Evolutionary conservation across 495 filamentous ascomycete species (phyloP).

Genomic region (Talaromyces liani): DNA sequence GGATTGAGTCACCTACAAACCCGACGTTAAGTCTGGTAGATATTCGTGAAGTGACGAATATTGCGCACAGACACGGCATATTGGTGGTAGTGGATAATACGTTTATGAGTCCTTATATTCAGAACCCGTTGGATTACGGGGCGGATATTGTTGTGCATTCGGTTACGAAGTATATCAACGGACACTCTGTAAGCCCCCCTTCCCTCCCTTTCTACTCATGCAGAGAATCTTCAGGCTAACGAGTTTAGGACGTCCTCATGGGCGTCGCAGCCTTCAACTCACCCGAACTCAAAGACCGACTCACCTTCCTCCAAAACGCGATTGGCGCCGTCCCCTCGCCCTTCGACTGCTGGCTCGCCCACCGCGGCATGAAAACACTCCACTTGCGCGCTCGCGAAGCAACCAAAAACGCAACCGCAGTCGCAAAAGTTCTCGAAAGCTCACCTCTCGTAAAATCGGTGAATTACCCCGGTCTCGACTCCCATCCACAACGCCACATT

Average conservation of each 20-base stretch:
- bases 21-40: conserved; percentile 88
- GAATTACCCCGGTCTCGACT: conserved; percentile 88
- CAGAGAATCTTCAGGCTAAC: conserved; percentile 13
- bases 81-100: conserved; percentile 98
- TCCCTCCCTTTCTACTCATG: neutral
- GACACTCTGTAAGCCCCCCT: conserved; percentile 57
- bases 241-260: conserved; percentile 89
- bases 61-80: conserved; percentile 83
- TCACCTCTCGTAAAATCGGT: conserved; percentile 80
- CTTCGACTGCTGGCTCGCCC: conserved; percentile 99
- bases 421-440: conserved; percentile 68
- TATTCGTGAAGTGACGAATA: conserved; percentile 72
- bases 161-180: conserved; percentile 99
- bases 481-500: conserved; percentile 79
- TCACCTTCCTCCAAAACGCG: conserved; percentile 92
- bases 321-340: conserved; percentile 90
- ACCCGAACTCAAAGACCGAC: conserved; percentile 62
- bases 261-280: conserved; percentile 94
- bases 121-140: conserved; percentile 91
- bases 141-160: conserved; percentile 98
- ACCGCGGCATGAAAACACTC: conserved; percentile 93
- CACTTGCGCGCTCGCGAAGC: conserved; percentile 87
- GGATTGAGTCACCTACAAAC: conserved; percentile 95
- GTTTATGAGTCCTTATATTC: conserved; percentile 90
- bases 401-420: conserved; percentile 66